Evolutionary conservation across 1,139 yeast genomes (phyloP), one percentile per base, ranked within the genome.

Genomic region (Yamadazyma taylorii): DNA sequence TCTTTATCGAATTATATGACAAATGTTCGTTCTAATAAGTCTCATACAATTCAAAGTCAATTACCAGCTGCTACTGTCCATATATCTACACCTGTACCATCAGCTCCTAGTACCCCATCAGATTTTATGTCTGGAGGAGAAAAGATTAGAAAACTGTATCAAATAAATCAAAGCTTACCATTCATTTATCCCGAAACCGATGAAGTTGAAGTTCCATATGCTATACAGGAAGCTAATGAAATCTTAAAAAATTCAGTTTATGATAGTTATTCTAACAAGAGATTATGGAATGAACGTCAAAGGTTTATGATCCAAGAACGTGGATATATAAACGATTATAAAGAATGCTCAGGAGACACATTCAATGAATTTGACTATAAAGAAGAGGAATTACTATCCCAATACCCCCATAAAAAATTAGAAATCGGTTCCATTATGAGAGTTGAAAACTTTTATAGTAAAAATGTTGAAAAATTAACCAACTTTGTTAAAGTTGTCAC

Each of bases 31-130:
- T 78, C 84, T 0, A 65, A 69, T 33, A 71, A 69, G 44, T 57
- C 70, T 2, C 85, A 82, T 42, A 72, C 81, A 5, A 60, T 77
- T 2, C 73, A 75, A 38, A 69, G 75, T 32, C 73, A 78, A 31
- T 59, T 82, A 14, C 85, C 87, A 0, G 69, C 78, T 0, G 88
- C 85, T 25, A 72, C 77, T 1, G 64, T 84, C 3, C 96, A 89
- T 57, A 73, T 89, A 13, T 90, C 96, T 0, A 88, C 96, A 0
- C 96, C 96, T 0, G 86, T 85, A 0, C 94, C 96, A 1, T 85
- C 96, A 0, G 96, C 96, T 0, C 83, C 86, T 0, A 59, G 78
- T 8, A 75, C 84, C 1, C 89, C 95, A 17, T 67, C 74, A 4
- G 76, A 71, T 32, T 71, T 61, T 39, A 66, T 73, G 64, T 58